These are phyloP conservation scores for Yamadazyma akitaensis DNA, from an alignment of 805 yeast species.

Conservation along the genomic window DNA sequence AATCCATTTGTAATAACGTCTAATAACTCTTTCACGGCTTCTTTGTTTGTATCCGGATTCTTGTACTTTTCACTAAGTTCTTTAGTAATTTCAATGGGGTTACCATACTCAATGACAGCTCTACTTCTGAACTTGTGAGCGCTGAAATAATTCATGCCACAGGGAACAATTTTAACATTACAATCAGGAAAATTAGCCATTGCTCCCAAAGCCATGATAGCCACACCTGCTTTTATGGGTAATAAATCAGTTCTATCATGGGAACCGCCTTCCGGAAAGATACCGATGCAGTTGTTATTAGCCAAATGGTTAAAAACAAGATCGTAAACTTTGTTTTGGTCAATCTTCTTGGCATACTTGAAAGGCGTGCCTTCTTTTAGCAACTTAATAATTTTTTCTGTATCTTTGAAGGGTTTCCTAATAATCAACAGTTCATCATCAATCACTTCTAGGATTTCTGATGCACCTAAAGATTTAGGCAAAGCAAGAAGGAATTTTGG, in stretches of 20 bases:
- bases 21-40: constrained; percentile 69
- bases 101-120: constrained; percentile 93
- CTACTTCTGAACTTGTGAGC: constrained; percentile 94
- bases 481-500: constrained; percentile 68
- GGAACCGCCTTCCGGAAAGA: constrained; percentile 98
- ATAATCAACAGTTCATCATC: constrained; percentile 70
- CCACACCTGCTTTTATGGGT: constrained; percentile 96
- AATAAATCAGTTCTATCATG: constrained; percentile 90
- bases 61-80: constrained; percentile 63
- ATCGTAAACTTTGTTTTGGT: constrained; percentile 80
- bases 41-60: constrained; percentile 63
- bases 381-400: constrained; percentile 40
- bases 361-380: constrained; percentile 53
- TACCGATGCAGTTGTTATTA: constrained; percentile 79
- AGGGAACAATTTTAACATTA: constrained; percentile 85
- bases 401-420: constrained; percentile 64
- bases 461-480: constrained; percentile 74
- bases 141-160: constrained; percentile 96
- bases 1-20: constrained; percentile 70
- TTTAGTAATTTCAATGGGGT: constrained; percentile 63
- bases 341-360: constrained; percentile 78
- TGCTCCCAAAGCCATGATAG: constrained; percentile 96
- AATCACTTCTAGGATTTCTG: constrained; percentile 62
- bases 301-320: constrained; percentile 81
- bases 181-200: constrained; percentile 72